Conservation (phyloP, 371 early-diverging fungal species). For the Mucor velutinosus region DNA sequence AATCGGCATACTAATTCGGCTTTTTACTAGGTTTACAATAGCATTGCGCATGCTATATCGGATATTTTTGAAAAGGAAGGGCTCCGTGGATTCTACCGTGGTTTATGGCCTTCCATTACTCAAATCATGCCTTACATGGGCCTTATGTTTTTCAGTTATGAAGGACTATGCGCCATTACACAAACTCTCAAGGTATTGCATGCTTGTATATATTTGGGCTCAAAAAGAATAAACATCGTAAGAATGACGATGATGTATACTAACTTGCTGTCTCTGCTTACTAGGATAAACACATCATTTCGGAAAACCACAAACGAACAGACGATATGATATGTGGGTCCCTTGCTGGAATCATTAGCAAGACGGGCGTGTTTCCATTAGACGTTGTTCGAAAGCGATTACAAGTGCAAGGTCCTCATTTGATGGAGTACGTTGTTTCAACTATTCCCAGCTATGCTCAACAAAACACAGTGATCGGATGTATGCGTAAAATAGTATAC, state of each 20-base stretch:
- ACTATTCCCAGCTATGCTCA: slow-evolving; percentile 57
- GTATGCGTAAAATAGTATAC: slow-evolving; percentile 59
- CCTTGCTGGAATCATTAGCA: slow-evolving; percentile 79
- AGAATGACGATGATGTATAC: background rate
- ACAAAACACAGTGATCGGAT: slow-evolving; percentile 46
- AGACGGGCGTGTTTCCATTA: slow-evolving; percentile 84
- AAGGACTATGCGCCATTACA: slow-evolving; percentile 44
- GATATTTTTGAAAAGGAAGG: slow-evolving; percentile 75
- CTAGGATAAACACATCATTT: slow-evolving; percentile 22
- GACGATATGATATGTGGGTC: slow-evolving; percentile 76
- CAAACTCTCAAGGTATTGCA: slow-evolving; percentile 30
- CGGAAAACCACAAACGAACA: slow-evolving; percentile 21
- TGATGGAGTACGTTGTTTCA: slow-evolving; percentile 48
- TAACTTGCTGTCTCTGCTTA: background rate
- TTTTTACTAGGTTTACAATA: slow-evolving; percentile 52
- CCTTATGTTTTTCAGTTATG: slow-evolving; percentile 74
- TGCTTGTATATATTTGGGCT: background rate
- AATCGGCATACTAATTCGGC: background rate
- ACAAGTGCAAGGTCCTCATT: slow-evolving; percentile 73
- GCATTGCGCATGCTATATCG: slow-evolving; percentile 59
- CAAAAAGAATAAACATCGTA: background rate
- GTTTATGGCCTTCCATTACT: slow-evolving; percentile 74
- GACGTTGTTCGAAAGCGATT: slow-evolving; percentile 81
- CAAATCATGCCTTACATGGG: slow-evolving; percentile 95
- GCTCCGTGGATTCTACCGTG: slow-evolving; percentile 80